phyloP scores from a whole-genome alignment of 1,284 basidiomycete genomes.

The Sporisorium exsertum region DNA sequence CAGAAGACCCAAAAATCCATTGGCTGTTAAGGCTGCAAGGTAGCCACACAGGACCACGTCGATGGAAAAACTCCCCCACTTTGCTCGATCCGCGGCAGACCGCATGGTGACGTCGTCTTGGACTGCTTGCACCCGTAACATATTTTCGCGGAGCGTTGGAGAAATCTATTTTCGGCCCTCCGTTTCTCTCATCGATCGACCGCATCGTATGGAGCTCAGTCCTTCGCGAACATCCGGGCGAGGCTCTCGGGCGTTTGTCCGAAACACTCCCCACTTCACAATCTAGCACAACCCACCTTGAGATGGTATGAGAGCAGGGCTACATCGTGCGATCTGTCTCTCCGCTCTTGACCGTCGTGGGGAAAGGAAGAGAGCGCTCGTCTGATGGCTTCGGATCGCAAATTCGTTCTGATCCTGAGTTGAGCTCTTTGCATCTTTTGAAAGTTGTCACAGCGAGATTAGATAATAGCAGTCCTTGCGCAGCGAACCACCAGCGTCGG shows the following conservation, averaged over 20 bases:
- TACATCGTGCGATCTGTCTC: slow-evolving; percentile 28
- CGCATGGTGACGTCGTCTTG: slow-evolving; percentile 23
- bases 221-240: no score
- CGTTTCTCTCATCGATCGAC: not conserved
- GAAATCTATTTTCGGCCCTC: not conserved
- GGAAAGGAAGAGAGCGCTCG: no score
- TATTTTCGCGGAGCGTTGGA: not conserved
- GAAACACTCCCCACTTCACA: no score
- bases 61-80: slow-evolving; percentile 6
- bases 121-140: slow-evolving; percentile 1
- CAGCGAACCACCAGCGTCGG: not conserved
- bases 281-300: no score
- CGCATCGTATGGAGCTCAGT: not conserved
- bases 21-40: not conserved
- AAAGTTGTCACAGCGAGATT: not conserved
- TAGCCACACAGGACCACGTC: slow-evolving; percentile 1
- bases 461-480: no score
- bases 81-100: not conserved
- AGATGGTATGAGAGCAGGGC: no score
- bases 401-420: not conserved
- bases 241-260: no score
- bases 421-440: not conserved
- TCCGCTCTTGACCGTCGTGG: slow-evolving; percentile 3
- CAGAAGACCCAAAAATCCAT: not conserved
- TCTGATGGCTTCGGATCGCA: not conserved